A percentile compares a stretch with the other conserved stretches of the same genome.
These are phyloP conservation scores for Metarhizium brunneum DNA, from an alignment of 2,329 filamentous ascomycete species.

Conservation along the genomic window DNA sequence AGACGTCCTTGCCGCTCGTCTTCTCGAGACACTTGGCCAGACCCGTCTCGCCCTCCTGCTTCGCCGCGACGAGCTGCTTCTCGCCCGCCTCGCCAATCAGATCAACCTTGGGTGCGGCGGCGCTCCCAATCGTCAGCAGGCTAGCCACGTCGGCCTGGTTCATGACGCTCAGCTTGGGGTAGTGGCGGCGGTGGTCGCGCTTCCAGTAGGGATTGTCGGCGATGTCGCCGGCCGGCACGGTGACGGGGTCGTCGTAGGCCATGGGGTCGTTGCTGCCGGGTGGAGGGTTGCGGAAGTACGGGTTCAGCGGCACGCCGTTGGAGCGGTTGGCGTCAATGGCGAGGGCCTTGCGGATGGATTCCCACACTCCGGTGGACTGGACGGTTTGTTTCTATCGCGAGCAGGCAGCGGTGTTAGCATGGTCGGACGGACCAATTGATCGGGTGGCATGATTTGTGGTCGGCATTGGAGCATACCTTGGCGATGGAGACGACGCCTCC, in stretches of 20 bases:
- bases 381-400: slow-evolving; percentile 81
- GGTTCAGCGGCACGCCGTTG: slow-evolving; percentile 85
- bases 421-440: not conserved
- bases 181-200: slow-evolving; percentile 75
- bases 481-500: slow-evolving; percentile 46
- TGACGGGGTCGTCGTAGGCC: slow-evolving; percentile 29
- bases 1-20: slow-evolving; percentile 45
- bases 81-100: slow-evolving; percentile 55
- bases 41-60: slow-evolving; percentile 65
- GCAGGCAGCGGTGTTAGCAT: not conserved
- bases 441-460: not conserved
- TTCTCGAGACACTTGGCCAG: slow-evolving; percentile 64
- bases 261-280: slow-evolving; percentile 31
- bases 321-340: slow-evolving; percentile 83
- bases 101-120: slow-evolving; percentile 70
- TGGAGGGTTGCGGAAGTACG: slow-evolving; percentile 80
- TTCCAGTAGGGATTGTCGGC: slow-evolving; percentile 59
- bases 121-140: slow-evolving; percentile 77
- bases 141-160: slow-evolving; percentile 78
- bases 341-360: slow-evolving; percentile 65
- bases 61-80: slow-evolving; percentile 63
- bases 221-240: slow-evolving; percentile 49
- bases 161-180: slow-evolving; percentile 72
- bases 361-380: slow-evolving; percentile 84
- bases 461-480: slow-evolving; percentile 36